These are phyloP conservation scores for Thermoascus crustaceus DNA, from an alignment of 2,329 filamentous ascomycete genomes.

Conservation along the genomic window DNA sequence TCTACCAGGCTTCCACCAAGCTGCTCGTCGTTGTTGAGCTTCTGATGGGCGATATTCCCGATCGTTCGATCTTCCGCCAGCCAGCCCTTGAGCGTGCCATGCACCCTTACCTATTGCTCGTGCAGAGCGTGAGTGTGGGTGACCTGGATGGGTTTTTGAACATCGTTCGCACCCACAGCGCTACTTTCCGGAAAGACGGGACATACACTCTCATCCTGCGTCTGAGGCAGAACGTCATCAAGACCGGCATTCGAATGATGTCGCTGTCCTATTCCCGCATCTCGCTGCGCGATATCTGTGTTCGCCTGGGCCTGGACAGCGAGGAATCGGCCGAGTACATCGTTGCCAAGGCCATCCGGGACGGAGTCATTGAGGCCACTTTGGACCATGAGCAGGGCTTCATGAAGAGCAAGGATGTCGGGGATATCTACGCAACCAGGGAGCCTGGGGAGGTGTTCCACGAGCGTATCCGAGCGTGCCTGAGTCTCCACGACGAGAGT, in stretches of 20 bases:
- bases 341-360: slow-evolving; percentile 94
- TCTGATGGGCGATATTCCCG: slow-evolving; percentile 96
- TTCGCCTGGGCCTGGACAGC: slow-evolving; percentile 83
- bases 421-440: slow-evolving; percentile 90
- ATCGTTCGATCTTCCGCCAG: slow-evolving; percentile 88
- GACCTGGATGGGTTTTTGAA: slow-evolving; percentile 90
- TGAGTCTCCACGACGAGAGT: slow-evolving; percentile 91
- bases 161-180: slow-evolving; percentile 70
- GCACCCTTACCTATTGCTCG: slow-evolving; percentile 86
- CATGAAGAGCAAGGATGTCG: slow-evolving; percentile 97
- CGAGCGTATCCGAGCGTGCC: slow-evolving; percentile 85
- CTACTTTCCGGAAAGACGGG: slow-evolving; percentile 83
- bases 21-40: slow-evolving; percentile 93
- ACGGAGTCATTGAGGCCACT: slow-evolving; percentile 93
- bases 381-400: slow-evolving; percentile 90
- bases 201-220: slow-evolving; percentile 94
- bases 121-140: slow-evolving; percentile 92
- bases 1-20: slow-evolving; percentile 94
- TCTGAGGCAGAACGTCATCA: slow-evolving; percentile 96
- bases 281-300: slow-evolving; percentile 92
- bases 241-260: slow-evolving; percentile 98
- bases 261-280: slow-evolving; percentile 96
- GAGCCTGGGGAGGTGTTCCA: slow-evolving; percentile 97
- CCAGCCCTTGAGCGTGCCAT: slow-evolving; percentile 77
- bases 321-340: slow-evolving; percentile 99